Evolutionary conservation across 495 filamentous ascomycete genomes (phyloP).

Genomic region (Lineolata rhizophorae): DNA sequence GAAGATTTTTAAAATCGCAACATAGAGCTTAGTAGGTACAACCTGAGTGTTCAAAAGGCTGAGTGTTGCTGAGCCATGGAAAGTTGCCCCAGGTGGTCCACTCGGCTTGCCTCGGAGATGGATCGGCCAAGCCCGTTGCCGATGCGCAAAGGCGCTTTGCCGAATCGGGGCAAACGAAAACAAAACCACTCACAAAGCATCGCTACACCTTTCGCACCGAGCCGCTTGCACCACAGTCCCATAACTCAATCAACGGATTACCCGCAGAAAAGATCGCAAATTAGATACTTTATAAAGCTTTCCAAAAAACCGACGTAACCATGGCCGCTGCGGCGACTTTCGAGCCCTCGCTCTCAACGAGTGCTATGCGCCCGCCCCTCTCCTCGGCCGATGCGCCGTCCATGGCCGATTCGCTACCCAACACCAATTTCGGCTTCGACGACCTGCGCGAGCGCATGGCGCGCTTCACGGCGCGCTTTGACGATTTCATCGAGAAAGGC

Average conservation of each 20-base stretch:
- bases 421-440: conserved; percentile 89
- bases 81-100: too few species aligned
- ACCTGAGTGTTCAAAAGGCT: too few species aligned
- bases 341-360: conserved; percentile 56
- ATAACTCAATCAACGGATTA: not conserved
- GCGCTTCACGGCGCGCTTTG: conserved; percentile 76
- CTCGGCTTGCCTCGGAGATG: too few species aligned
- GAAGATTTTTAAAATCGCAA: too few species aligned
- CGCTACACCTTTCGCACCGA: not conserved
- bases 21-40: too few species aligned
- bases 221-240: not conserved
- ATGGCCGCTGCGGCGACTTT: conserved; percentile 48
- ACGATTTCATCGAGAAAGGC: conserved; percentile 80
- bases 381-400: conserved; percentile 31
- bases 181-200: not conserved
- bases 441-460: conserved; percentile 89
- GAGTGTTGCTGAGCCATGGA: too few species aligned
- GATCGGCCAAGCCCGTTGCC: too few species aligned
- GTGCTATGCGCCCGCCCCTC: conserved; percentile 48
- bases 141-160: conserved; percentile 1
- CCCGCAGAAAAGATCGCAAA: not conserved
- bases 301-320: conserved; percentile 3
- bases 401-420: conserved; percentile 67
- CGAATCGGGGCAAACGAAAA: not conserved
- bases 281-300: not conserved